These are phyloP conservation scores for Phytophthora kernoviae DNA, from an alignment of 352 stramenopile genomes.

Conservation along the genomic window DNA sequence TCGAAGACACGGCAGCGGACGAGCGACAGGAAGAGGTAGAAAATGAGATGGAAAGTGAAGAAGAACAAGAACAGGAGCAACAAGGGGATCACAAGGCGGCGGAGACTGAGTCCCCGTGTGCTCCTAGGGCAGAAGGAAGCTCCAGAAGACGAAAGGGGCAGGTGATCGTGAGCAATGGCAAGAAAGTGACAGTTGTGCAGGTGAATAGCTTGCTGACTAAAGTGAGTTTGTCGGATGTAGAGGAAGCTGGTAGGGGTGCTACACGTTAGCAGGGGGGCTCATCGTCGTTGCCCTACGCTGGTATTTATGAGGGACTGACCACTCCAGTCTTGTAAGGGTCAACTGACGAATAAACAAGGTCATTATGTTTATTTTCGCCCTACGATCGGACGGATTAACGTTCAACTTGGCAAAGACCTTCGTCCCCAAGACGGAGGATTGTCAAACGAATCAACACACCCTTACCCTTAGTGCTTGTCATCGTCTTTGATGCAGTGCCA, in stretches of 20 bases:
- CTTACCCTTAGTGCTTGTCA: constrained; percentile 9
- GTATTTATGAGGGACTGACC: constrained; percentile 28
- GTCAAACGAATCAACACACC: background rate
- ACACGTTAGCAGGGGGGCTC: constrained; percentile 21
- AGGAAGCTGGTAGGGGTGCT: constrained; percentile 14
- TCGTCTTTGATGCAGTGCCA: constrained; percentile 31
- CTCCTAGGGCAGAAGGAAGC: constrained; percentile 12
- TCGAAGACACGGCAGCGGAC: constrained; percentile 45
- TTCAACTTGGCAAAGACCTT: background rate
- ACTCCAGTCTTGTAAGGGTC: constrained; percentile 12
- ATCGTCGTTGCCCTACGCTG: constrained; percentile 8
- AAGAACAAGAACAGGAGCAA: constrained; percentile 1
- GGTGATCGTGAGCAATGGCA: constrained; percentile 35
- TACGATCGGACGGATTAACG: background rate
- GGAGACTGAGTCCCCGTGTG: constrained; percentile 33
- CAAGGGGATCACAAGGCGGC: constrained; percentile 31
- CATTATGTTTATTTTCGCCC: constrained; percentile 12
- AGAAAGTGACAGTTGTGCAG: constrained; percentile 57
- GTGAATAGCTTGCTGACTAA: constrained; percentile 46
- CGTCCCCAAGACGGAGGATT: background rate
- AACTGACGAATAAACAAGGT: constrained; percentile 22
- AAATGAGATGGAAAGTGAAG: background rate
- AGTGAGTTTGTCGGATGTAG: constrained; percentile 34
- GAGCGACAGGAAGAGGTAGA: constrained; percentile 3
- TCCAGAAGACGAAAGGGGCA: constrained; percentile 3